A percentile compares a stretch with the other conserved stretches of the same genome.
Conservation (phyloP, 176 grass and related monocot genomes). For the Tillandsia fasciculata region DNA sequence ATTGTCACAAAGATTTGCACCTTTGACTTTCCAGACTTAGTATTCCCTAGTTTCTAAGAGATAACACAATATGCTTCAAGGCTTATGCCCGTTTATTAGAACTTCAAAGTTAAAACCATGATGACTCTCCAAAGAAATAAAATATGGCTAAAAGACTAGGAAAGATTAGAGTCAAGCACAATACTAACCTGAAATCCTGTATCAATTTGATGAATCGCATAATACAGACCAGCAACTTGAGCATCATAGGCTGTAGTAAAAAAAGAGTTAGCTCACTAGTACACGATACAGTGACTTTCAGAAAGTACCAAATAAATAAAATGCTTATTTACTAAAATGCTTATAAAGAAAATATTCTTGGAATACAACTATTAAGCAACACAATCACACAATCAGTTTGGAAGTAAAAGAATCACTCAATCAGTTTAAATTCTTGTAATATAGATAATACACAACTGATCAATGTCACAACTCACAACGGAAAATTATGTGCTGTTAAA, state of each 20-base stretch:
- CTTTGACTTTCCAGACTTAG: no score
- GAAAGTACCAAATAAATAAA: not conserved
- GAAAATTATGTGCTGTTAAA: no score
- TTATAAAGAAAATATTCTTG: not conserved
- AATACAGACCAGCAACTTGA: constrained; percentile 89
- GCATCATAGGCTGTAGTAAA: constrained; percentile 86
- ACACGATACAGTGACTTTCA: not conserved
- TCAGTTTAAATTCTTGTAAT: no score
- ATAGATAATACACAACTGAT: no score
- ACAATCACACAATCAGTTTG: no score
- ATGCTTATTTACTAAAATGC: not conserved
- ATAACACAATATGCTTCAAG: no score
- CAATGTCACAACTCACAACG: no score
- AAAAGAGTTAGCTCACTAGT: constrained; percentile 17
- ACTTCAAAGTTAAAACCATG: not conserved
- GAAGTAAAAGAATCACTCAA: no score
- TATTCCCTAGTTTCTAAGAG: no score
- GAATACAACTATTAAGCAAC: no score
- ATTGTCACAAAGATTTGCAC: no score
- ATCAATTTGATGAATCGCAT: constrained; percentile 38
- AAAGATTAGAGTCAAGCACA: constrained; percentile 10
- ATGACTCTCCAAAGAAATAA: not conserved
- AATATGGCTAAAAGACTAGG: not conserved
- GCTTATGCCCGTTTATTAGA: no score
- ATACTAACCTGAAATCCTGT: constrained; percentile 77